Base-by-base conservation (phyloP, 371 early-diverging fungal genomes). In the Mortierella polycephala region DNA sequence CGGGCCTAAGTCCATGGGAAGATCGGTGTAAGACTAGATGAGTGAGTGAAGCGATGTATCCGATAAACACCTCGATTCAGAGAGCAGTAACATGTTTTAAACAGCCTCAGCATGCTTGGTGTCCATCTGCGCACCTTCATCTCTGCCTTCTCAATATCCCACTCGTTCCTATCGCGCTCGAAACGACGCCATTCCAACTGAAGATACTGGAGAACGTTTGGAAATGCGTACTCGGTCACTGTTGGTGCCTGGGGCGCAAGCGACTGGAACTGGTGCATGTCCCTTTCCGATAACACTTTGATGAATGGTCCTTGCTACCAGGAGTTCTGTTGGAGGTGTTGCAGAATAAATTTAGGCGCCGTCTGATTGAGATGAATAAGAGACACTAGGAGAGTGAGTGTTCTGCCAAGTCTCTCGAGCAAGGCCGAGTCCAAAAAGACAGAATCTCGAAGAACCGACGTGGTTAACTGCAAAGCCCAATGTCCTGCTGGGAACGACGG, bases 121-220 rank as follows among this genome's bases (percentile, higher is more conserved):
- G 23, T 11, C 20, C 20, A 11, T 11, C 21, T 51, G 39, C 60
- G 62, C 85, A 93, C 97, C 88, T 93, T 90, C 59, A 95, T 76
- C 69, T 93, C 95, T 16, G 95, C 89, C 59, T 87, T 83, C 71
- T 95, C 96, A 69, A 95, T 92, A 37, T 92, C 91, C 96, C 97
- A 96, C 81, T 94, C 93, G 68, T 93, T 94, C 23, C 93, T 87
- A 74, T 97, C 96, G 53, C 92, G 86, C 71, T 97, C 97, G 74
- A 91, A 94, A 39, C 89, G 85, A 67, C 96, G 83, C 95, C 95
- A 95, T 84, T 96, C 95, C 8, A 84, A 81, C 81, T 95, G 95
- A 14, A 96, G 81, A 74, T 84, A 96, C 77, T 94, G 94, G 21
- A 96, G 84, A 39, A 95, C 94, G 45, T 92, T 92, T 9, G 95